phyloP scores from a whole-genome alignment of 208 protist species.

The Acanthamoeba lugdunensis region DNA sequence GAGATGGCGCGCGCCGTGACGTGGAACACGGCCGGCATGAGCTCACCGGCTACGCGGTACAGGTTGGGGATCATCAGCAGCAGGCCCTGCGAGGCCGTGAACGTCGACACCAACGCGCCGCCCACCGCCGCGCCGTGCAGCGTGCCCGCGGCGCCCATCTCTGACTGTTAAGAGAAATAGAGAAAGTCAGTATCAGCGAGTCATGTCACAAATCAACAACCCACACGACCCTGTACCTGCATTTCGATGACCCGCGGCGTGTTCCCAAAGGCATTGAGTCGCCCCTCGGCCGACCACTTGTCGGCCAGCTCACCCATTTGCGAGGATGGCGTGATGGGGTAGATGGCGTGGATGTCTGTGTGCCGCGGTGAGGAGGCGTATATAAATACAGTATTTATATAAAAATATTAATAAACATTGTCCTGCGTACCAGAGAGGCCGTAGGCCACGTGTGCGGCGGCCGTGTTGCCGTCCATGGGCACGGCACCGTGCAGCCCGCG shows the following conservation, averaged over 20 bases:
- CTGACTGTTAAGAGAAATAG: constrained; percentile 74
- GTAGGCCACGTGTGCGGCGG: constrained; percentile 85
- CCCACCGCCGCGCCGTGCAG: constrained; percentile 83
- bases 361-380: background rate
- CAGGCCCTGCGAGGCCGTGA: constrained; percentile 88
- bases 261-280: constrained; percentile 85
- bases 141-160: constrained; percentile 87
- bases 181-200: no score
- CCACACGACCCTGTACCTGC: background rate
- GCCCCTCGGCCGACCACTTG: constrained; percentile 78
- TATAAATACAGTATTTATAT: background rate
- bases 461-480: constrained; percentile 87
- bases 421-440: constrained; percentile 71
- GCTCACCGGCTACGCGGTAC: constrained; percentile 89
- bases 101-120: constrained; percentile 85
- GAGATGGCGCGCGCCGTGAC: constrained; percentile 85
- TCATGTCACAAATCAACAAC: no score
- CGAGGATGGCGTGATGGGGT: constrained; percentile 88
- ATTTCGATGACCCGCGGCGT: background rate
- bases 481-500: background rate
- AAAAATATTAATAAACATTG: background rate
- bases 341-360: constrained; percentile 83
- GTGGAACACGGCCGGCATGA: constrained; percentile 87
- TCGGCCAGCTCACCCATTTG: constrained; percentile 87
- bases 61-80: constrained; percentile 91